Evolutionary conservation across 352 stramenopile genomes (phyloP).

Genomic region (Globisporangium recalcitrans): DNA sequence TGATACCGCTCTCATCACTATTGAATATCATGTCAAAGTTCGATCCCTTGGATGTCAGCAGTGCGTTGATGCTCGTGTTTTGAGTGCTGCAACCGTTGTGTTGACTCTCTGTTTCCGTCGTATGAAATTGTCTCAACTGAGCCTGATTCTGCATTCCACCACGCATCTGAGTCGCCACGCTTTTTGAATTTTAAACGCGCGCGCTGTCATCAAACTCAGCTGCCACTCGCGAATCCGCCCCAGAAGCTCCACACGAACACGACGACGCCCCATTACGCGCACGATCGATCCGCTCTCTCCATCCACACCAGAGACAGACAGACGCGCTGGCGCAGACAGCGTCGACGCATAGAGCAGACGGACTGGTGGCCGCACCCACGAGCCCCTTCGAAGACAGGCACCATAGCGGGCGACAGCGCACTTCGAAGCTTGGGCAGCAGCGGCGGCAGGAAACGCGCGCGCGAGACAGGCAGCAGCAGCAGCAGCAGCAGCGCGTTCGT

Average conservation of each 20-base stretch:
- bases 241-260: conserved; percentile 2
- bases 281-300: conserved; percentile 1
- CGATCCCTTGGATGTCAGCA: not conserved
- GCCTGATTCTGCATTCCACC: not conserved
- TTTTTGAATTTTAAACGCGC: conserved; percentile 18
- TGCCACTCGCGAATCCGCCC: conserved; percentile 7
- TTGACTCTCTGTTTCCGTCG: not conserved
- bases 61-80: not conserved
- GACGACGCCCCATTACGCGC: not conserved
- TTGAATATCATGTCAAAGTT: not conserved
- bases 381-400: conserved; percentile 3
- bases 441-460: conserved; percentile 29
- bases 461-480: conserved; percentile 21
- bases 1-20: no score
- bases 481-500: conserved; percentile 7
- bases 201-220: not conserved
- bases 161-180: not conserved
- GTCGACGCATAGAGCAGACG: not conserved
- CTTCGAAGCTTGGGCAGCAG: conserved; percentile 7
- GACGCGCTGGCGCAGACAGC: not conserved
- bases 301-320: not conserved
- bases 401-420: conserved; percentile 9
- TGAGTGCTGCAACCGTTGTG: no score
- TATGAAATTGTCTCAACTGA: not conserved
- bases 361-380: not conserved